These are phyloP conservation scores for Moricandia arvensis DNA, from an alignment of 345 rosid species.

Conservation along the genomic window DNA sequence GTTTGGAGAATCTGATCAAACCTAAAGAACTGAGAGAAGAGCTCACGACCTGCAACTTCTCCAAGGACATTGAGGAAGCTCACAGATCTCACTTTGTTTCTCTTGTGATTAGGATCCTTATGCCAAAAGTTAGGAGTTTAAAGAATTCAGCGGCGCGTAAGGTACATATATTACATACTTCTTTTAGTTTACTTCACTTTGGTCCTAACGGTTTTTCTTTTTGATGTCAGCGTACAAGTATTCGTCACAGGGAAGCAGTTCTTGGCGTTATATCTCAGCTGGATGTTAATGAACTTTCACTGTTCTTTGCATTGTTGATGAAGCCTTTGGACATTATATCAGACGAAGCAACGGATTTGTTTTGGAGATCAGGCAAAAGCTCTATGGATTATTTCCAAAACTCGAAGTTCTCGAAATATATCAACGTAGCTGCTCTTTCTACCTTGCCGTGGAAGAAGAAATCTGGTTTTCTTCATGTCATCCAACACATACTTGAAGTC, in stretches of 20 bases:
- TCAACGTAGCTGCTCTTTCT: constrained; percentile 51
- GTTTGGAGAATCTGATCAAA: constrained; percentile 65
- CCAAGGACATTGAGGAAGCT: constrained; percentile 59
- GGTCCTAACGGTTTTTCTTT: neutral
- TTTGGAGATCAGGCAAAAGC: constrained; percentile 37
- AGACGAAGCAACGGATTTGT: constrained; percentile 43
- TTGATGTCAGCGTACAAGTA: constrained; percentile 55
- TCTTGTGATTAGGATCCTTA: constrained; percentile 55
- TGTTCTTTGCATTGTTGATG: constrained; percentile 67
- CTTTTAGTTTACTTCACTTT: neutral
- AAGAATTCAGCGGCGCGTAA: constrained; percentile 72
- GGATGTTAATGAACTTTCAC: constrained; percentile 62
- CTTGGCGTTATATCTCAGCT: constrained; percentile 69
- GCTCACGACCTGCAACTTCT: constrained; percentile 72
- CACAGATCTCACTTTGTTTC: constrained; percentile 67
- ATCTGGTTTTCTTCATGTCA: constrained; percentile 73
- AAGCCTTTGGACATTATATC: constrained; percentile 62
- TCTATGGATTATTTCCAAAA: constrained; percentile 45
- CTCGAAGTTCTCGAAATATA: constrained; percentile 43
- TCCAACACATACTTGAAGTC: constrained; percentile 56
- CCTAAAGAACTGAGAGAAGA: constrained; percentile 66
- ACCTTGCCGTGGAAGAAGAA: constrained; percentile 58
- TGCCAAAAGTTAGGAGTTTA: constrained; percentile 76
- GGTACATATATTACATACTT: constrained; percentile 41
- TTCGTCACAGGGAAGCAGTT: constrained; percentile 64